Evolutionary conservation across 768 basidiomycete genomes (phyloP).

Genomic region (Suillus brevipes): DNA sequence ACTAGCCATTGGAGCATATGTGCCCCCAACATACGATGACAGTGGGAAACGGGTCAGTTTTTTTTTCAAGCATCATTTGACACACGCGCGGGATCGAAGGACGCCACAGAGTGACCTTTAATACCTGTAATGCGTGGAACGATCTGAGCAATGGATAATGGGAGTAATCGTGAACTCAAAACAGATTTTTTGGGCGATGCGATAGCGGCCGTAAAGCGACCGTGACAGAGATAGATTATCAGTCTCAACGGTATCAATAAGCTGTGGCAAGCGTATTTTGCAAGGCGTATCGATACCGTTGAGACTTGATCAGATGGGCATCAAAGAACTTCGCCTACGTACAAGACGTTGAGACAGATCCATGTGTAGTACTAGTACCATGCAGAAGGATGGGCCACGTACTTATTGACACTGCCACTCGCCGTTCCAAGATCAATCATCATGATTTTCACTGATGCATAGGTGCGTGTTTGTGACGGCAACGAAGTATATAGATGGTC

Average conservation of each 20-base stretch:
- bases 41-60: background rate
- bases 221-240: background rate
- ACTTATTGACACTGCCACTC: conserved; percentile 93
- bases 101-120: conserved; percentile 26
- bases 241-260: conserved; percentile 95
- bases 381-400: conserved; percentile 30
- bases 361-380: background rate
- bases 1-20: background rate
- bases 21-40: background rate
- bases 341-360: background rate
- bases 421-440: conserved; percentile 99
- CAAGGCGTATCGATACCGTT: too few relatives aligned
- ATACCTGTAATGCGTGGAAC: conserved; percentile 80
- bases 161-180: background rate
- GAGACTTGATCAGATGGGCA: too few relatives aligned
- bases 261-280: too few relatives aligned
- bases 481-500: background rate
- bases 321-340: too few relatives aligned
- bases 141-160: conserved; percentile 46
- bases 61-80: background rate
- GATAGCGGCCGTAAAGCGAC: conserved; percentile 38
- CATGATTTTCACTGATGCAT: conserved; percentile 83
- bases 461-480: background rate
- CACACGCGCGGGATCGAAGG: background rate
- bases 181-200: conserved; percentile 91